A percentile compares a stretch with the other conserved stretches of the same genome.
These are phyloP conservation scores for Pholiota microspora DNA, from an alignment of 768 basidiomycete genomes.

Conservation along the genomic window DNA sequence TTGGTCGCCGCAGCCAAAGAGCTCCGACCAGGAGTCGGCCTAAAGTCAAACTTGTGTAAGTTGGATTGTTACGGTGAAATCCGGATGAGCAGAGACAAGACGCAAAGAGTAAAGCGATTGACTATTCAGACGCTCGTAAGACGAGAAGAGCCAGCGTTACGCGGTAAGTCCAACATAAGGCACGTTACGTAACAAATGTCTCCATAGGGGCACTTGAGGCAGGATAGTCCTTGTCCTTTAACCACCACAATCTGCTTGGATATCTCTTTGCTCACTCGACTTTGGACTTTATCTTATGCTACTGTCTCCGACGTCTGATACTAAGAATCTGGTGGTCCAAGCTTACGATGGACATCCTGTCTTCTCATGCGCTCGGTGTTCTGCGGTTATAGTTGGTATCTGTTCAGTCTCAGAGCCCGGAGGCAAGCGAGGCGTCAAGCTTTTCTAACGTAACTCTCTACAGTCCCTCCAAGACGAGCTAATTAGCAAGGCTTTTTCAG, in stretches of 20 bases:
- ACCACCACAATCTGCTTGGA: not conserved
- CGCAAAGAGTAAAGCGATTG: no score
- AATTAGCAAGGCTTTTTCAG: slow-evolving; percentile 83
- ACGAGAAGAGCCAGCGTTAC: no score
- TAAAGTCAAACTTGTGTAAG: no score
- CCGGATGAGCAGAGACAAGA: no score
- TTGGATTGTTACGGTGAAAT: no score
- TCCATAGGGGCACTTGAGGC: no score
- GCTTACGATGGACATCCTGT: slow-evolving; percentile 65
- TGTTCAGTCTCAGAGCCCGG: not conserved
- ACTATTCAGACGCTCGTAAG: no score
- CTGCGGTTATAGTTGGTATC: slow-evolving; percentile 62
- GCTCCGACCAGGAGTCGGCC: no score
- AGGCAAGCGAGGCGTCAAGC: no score
- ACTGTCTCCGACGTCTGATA: slow-evolving; percentile 36
- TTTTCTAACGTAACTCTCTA: slow-evolving; percentile 1
- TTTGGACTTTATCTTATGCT: not conserved
- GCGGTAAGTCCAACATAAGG: no score
- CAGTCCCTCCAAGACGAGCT: slow-evolving; percentile 82
- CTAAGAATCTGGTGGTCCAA: slow-evolving; percentile 55
- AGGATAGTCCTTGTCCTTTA: no score
- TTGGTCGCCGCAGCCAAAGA: not conserved
- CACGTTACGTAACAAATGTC: slow-evolving; percentile 3
- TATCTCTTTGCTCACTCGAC: not conserved
- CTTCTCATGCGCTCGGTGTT: slow-evolving; percentile 68